Base-by-base conservation (phyloP, 352 stramenopile species). In the Pythium biforme region DNA sequence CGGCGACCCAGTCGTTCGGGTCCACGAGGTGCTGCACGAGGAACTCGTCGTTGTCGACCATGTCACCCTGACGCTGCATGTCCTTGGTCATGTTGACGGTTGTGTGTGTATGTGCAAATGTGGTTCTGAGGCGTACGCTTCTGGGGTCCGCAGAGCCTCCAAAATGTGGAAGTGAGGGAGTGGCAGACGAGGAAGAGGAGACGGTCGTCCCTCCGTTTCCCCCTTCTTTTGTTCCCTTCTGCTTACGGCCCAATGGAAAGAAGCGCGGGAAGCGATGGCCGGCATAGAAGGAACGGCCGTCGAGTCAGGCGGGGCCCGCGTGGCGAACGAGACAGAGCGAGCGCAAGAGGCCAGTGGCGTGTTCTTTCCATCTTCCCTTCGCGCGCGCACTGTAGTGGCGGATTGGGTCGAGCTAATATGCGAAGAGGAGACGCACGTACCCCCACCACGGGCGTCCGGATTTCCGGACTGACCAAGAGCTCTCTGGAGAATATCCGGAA, bases 21-120 rank as follows among this genome's bases (percentile, higher is more conserved):
- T 92, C 79, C 22, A 90, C 76, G 40, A 94, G 77, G 49, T 89
- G 83, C 64, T 85, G 70, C 46, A 90, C 80, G 58, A 89, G 72
- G 52, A 89, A 79, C 33, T 88, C 73, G 61, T 87, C 73, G 43
- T 69, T 66, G 22, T 68, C 46, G 20, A 19, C 45, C 14, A 25
- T 31, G 33, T 57, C 47, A 9, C 46, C 53, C 19, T 51, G 59
- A 3, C 59, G 62, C 19, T 56, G 27, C 33, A 68, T 40, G 47
- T 77, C 64, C 58, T 73, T 80, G 51, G 64, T 68, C 69, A 77
- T 79, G 22, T 1, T n/a, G 37, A 4, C 14, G 14, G 37, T 14
- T 43, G 70, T 77, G 22, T 48, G 41, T 53, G 19, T 25, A 45
- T 33, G 17, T 23, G 29, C n/a, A n/a, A 53, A 52, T 54, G 49